phyloP scores from a whole-genome alignment of 2,329 filamentous ascomycete genomes.

The Helminthosporium solani region DNA sequence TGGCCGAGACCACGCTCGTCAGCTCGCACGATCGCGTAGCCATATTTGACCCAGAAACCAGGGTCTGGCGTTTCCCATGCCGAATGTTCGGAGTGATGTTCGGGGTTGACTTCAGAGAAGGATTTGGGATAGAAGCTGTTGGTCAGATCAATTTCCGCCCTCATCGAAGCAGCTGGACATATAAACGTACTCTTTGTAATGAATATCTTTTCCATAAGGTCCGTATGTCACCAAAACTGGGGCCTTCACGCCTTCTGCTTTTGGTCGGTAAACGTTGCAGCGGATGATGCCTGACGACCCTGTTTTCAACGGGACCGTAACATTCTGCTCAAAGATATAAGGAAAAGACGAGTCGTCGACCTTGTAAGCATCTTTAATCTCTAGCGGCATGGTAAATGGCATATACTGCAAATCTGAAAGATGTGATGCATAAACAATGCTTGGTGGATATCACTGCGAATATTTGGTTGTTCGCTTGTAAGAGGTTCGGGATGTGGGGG shows the following conservation, averaged over 20 bases:
- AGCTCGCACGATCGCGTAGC: conserved; percentile 44
- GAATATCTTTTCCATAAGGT: conserved; percentile 73
- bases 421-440: neutral
- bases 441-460: too few relatives aligned
- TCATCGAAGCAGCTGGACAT: neutral
- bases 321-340: conserved; percentile 56
- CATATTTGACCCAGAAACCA: conserved; percentile 41
- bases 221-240: conserved; percentile 71
- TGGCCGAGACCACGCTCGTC: conserved; percentile 56
- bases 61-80: conserved; percentile 50
- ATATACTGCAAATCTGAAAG: too few relatives aligned
- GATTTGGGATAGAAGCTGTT: conserved; percentile 53
- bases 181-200: conserved; percentile 53
- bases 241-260: conserved; percentile 38
- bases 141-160: conserved; percentile 1
- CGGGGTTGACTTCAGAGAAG: conserved; percentile 42
- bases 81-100: conserved; percentile 43
- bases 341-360: conserved; percentile 39
- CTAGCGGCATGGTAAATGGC: conserved; percentile 22
- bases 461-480: too few relatives aligned
- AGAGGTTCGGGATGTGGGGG: too few relatives aligned
- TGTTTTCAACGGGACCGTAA: conserved; percentile 47
- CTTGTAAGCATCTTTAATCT: conserved; percentile 35
- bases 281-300: conserved; percentile 46
- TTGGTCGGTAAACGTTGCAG: conserved; percentile 55